Evolutionary conservation across 129 eudicot species (phyloP).

Genomic region (Smallanthus sonchifolius): DNA sequence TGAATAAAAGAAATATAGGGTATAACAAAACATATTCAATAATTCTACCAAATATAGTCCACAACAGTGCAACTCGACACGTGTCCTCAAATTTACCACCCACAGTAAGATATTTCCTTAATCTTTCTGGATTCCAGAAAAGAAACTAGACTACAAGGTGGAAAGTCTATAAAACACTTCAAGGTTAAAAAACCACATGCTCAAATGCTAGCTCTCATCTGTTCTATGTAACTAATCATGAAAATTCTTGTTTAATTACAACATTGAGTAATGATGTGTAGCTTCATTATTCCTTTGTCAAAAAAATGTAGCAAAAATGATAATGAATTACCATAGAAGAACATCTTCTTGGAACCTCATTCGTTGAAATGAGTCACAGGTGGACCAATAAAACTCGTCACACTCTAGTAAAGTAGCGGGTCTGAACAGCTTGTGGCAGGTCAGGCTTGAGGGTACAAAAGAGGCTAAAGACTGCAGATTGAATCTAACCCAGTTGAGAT

Average conservation of each 20-base stretch:
- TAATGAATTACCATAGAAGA: conserved; percentile 23
- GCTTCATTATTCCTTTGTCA: not conserved
- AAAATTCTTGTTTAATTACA: not conserved
- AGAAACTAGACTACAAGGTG: not conserved
- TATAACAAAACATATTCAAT: too few relatives aligned
- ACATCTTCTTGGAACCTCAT: too few relatives aligned
- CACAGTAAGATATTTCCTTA: not conserved
- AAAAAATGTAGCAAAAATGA: not conserved
- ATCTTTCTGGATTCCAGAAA: conserved; percentile 1
- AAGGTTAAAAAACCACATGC: not conserved
- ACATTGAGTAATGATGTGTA: not conserved
- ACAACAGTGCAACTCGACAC: not conserved
- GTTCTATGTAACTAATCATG: not conserved
- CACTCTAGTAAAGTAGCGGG: too few relatives aligned
- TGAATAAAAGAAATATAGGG: too few relatives aligned
- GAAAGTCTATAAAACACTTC: not conserved
- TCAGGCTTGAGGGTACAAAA: too few relatives aligned
- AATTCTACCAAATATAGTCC: not conserved
- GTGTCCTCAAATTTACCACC: not conserved
- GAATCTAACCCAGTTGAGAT: too few relatives aligned
- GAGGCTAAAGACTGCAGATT: too few relatives aligned
- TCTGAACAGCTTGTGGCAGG: too few relatives aligned
- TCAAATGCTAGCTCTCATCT: not conserved
- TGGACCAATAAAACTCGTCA: too few relatives aligned
- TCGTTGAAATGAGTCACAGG: too few relatives aligned